A percentile compares a stretch with the other conserved stretches of the same genome.
Evolutionary conservation across 2,329 filamentous ascomycete species (phyloP).

Genomic region (Aspergillaceae sp.): DNA sequence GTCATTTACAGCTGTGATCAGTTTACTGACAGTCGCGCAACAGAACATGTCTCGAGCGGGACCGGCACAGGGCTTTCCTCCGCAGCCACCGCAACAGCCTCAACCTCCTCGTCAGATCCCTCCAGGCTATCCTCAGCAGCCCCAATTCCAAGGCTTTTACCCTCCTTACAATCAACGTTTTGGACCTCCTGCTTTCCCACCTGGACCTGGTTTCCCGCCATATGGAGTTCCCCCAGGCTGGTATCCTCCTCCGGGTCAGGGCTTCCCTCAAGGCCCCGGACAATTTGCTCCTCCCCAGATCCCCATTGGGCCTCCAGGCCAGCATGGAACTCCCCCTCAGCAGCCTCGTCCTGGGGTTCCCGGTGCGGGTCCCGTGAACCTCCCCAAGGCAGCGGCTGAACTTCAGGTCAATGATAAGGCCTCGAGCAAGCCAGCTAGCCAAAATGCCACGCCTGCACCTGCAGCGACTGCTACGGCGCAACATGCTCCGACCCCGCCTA

Average conservation of each 20-base stretch:
- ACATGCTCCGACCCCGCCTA: slow-evolving; percentile 27
- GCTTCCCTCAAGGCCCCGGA: slow-evolving; percentile 59
- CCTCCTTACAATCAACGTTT: slow-evolving; percentile 40
- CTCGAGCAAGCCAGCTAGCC: slow-evolving; percentile 26
- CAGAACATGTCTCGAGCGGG: slow-evolving; percentile 38
- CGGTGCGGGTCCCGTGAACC: slow-evolving; percentile 16
- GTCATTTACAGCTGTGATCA: neutral
- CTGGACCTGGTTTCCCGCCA: slow-evolving; percentile 59
- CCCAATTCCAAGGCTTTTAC: slow-evolving; percentile 38
- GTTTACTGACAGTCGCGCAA: slow-evolving; percentile 15
- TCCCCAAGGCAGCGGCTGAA: slow-evolving; percentile 34
- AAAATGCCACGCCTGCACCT: slow-evolving; percentile 26
- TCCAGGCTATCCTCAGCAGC: slow-evolving; percentile 34
- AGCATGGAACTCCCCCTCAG: slow-evolving; percentile 28
- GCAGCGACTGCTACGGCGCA: slow-evolving; percentile 17
- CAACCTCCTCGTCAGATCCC: slow-evolving; percentile 29
- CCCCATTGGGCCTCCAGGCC: slow-evolving; percentile 49
- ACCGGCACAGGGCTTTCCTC: slow-evolving; percentile 31
- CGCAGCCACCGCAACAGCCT: slow-evolving; percentile 40
- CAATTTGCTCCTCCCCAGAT: slow-evolving; percentile 52
- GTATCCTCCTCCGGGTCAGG: slow-evolving; percentile 67
- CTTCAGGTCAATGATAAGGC: slow-evolving; percentile 34
- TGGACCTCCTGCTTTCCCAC: slow-evolving; percentile 44
- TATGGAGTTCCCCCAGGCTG: slow-evolving; percentile 69
- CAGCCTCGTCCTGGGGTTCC: slow-evolving; percentile 29